Base-by-base conservation (phyloP, 169 alveolate genomes). In the Plasmodium berghei region DNA sequence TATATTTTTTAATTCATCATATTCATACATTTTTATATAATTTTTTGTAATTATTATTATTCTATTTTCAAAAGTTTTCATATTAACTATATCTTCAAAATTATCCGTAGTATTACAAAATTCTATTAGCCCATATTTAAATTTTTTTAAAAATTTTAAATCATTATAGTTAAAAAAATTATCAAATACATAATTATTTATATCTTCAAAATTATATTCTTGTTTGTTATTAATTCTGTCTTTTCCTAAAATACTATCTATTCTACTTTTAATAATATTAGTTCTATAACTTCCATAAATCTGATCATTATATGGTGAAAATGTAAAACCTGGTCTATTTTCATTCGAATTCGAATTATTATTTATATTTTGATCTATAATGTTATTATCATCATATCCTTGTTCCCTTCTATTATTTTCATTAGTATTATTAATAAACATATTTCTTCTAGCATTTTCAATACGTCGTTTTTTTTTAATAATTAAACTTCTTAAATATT, bases 41-140 rank as follows among this genome's bases (percentile, higher is more conserved):
- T 46, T 67, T 20, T 42, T 55, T 34, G 90, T 67, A 10, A 49
- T 59, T n/a, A 56, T 45, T 46, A 83, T 26, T 22, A 83, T 22
- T 83, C 67, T 83, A 54, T 83, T 67, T 55, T 83, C 85, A 83
- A 55, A 62, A 24, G 69, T 71, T 14, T 54, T 20, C 34, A 83
- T 6, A 48, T 66, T 72, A 18, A 67, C 66, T 54, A 83, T 83
- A 16, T 67, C 34, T 83, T 83, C 90, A 4, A 34, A 18, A 14
- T 52, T 83, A 52, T 66, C 72, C 6, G 14, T 28, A 34, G 56
- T 54, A 3, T n/a, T 55, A 62, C 40, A 71, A 48, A 55, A 64
- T 52, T 83, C 83, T 20, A 67, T 55, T 14, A 83, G 16, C 9
- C 56, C 73, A 71, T 66, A 83, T 22, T 83, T 20, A 2, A 83